Base-by-base conservation (phyloP, 805 yeast genomes). In the Wickerhamomyces queroliae region DNA sequence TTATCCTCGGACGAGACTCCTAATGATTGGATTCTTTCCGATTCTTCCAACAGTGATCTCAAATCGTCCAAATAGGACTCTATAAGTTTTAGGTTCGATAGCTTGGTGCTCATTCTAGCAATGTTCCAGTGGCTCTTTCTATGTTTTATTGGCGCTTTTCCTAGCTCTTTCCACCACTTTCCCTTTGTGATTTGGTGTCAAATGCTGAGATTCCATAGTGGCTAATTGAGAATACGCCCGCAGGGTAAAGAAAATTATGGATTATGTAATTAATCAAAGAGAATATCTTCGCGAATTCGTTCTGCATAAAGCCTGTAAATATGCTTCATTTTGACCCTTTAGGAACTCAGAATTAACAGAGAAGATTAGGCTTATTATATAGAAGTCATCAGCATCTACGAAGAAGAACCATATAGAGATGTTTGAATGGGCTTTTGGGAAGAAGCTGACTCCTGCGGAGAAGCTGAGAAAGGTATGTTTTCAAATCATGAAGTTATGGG, bases 351-450 rank as follows among this genome's bases (percentile, higher is more conserved):
- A 7, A 30, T 28, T 28, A n/a, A n/a, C n/a, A n/a, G n/a, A n/a
- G n/a, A n/a, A n/a, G n/a, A n/a, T n/a, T n/a, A n/a, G n/a, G n/a
- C n/a, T n/a, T n/a, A n/a, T n/a, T n/a, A n/a, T n/a, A n/a, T n/a
- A n/a, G n/a, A n/a, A n/a, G n/a, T n/a, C n/a, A n/a, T n/a, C n/a
- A n/a, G n/a, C n/a, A n/a, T n/a, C n/a, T n/a, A n/a, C n/a, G n/a
- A n/a, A n/a, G n/a, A n/a, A n/a, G n/a, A 27, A 6, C 21, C 39
- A 7, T 13, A 78, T 79, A 84, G 75, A 76, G 52, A 58, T 83
- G 52, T 76, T 93, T 49, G 95, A 90, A 55, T 93, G 98, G 98
- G 88, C 86, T 21, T 93, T 93, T 65, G 99, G 99, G 9, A 86
- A 88, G 71, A 77, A 83, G 58, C 66, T 84, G 46, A 88, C 98